Base-by-base conservation (phyloP, 169 alveolate genomes). In the Miamiensis avidus region DNA sequence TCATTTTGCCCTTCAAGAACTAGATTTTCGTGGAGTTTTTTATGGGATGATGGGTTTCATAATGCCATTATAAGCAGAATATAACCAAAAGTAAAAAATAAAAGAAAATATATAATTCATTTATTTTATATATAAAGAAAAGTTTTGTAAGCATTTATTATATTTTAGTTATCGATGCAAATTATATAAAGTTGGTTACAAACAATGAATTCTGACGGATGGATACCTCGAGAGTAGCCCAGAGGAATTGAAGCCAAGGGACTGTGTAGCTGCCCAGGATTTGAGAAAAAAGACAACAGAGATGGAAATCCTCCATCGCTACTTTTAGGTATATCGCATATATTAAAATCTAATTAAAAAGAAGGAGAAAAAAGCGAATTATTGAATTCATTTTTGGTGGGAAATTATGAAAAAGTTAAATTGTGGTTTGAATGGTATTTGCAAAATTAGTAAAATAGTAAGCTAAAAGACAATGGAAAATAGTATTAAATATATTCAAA, bases 31-130 rank as follows among this genome's bases (percentile, higher is more conserved):
- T 82, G 96, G 81, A 92, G 95, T 0, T 96, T 96, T 89, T 83
- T 96, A 78, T 96, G 98, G 97, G 98, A 96, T 89, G 98, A 96
- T 87, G 98, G 98, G 31, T 96, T 96, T 78, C 98, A 96, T 89
- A 83, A 90, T 72, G 88, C 91, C 64, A 81, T 96, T 27, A 90
- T 92, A 33, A 85, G 95, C 74, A 79, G 92, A 76, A 94, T 97
- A 96, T 87, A 91, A 65, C 81, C 85, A 27, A 74, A 82, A 26
- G 69, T 49, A 49, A 49, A 11, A 49, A 49, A 49, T 11, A 49
- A 49, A 49, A 49, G 20, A 49, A 49, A 49, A 49, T 20, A 4
- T 11, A 49, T 4, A 49, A 49, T 49, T 49, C 20, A 49, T 11
- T 49, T 11, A 11, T 49, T 11, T 49, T 11, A 20, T 49, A 11